Evolutionary conservation across 2,329 filamentous ascomycete species (phyloP), one percentile per base, ranked within the genome.

Genomic region (Aspergillus pseudoterreus): DNA sequence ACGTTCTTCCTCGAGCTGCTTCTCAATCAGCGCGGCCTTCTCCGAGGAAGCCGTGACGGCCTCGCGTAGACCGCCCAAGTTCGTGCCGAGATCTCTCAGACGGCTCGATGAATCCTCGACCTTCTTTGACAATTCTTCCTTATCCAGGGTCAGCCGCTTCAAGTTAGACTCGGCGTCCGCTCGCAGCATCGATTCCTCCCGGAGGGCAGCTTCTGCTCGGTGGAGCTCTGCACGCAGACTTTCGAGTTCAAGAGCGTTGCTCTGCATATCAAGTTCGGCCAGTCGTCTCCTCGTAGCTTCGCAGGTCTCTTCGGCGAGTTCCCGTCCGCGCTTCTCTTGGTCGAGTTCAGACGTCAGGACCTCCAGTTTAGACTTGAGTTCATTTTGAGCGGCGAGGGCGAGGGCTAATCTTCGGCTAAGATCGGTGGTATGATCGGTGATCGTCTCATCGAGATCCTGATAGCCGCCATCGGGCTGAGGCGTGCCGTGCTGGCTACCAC

Each of bases 281-380:
- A 95, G 86, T 19, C 92, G 86, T 69, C 85, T 87, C 67, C 96
- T 87, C 2, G 92, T 87, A 22, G 90, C 88, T 59, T 86, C 85
- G 4, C 87, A 81, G 2, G 90, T 95, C 53, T 96, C 92, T 64
- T 99, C 94, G 0, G 94, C 91, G 12, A 96, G 76, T 63, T 90
- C 85, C 45, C 90, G 84, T 4, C 90, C 86, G 54, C 83, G 86
- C 65, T 80, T 90, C 72, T 99, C 95, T 0, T 90, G 84, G 30
- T 90, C 85, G 1, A 95, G 76, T 51, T 96, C 90, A 4, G 79
- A 73, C 19, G 77, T 81, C 46, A 90, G 67, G 15, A 82, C 79
- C 39, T 94, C 88, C 1, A 95, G 70, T 55, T 84, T 86, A n/a
- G 82, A 79, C 57, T 88, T 87, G n/a, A 96, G 77, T 53, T 95